phyloP scores from a whole-genome alignment of 108 stramenopile species.

The Aurantiochytrium sp. region DNA sequence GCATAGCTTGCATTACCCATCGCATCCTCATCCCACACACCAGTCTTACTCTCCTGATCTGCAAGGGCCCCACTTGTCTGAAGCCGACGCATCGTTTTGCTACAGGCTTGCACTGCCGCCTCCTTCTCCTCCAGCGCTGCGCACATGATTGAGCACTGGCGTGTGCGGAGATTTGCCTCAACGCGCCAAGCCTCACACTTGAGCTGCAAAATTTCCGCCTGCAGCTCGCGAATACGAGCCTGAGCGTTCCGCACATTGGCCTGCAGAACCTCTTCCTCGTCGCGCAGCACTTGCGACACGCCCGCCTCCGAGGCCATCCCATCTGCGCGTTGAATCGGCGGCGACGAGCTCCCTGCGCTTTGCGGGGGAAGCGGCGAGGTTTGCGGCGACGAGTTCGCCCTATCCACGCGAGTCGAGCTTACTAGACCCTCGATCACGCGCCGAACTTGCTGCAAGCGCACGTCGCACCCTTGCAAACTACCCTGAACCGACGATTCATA shows the following conservation, averaged over 20 bases:
- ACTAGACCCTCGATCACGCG: not conserved
- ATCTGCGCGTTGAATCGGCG: no score
- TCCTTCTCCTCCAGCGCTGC: not conserved
- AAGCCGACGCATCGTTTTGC: not conserved
- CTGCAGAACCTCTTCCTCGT: not conserved
- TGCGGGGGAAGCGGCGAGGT: no score
- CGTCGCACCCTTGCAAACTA: not conserved
- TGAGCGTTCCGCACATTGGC: not conserved
- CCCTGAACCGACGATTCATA: not conserved
- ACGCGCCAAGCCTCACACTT: not conserved
- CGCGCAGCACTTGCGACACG: no score
- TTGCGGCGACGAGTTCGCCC: no score
- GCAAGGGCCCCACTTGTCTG: not conserved
- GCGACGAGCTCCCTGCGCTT: no score
- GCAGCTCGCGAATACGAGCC: not conserved
- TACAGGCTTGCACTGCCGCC: not conserved
- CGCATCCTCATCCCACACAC: no score
- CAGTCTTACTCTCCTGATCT: not conserved
- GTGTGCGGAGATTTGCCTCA: not conserved
- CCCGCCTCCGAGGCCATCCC: no score
- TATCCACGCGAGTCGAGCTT: not conserved
- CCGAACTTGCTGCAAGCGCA: not conserved
- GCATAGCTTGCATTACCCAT: no score
- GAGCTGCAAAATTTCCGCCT: not conserved
- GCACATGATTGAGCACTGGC: not conserved